Percentiles rank a stretch among this genome's conserved stretches.
Evolutionary conservation across 2,329 filamentous ascomycete genomes (phyloP).

Genomic region (Microthyrium microscopicum): DNA sequence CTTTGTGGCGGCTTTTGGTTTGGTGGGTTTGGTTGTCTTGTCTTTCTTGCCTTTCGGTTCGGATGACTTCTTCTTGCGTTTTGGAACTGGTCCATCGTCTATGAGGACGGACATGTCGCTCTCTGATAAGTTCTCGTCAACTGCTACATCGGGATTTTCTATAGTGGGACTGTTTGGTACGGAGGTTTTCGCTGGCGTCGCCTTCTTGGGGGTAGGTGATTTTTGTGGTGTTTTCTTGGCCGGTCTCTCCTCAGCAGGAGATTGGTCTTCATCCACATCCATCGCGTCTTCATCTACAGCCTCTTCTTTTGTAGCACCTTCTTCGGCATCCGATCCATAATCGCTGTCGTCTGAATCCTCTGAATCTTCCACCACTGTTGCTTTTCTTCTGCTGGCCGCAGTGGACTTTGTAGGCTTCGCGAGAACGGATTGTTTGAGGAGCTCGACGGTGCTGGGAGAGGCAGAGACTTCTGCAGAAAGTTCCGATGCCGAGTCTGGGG

Average conservation of each 20-base stretch:
- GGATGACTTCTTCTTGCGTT: slow-evolving; percentile 22
- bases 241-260: neutral
- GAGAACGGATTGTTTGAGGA: neutral
- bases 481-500: slow-evolving; percentile 9
- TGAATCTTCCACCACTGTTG: neutral
- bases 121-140: slow-evolving; percentile 26
- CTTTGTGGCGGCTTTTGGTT: slow-evolving; percentile 20
- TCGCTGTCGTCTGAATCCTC: too few relatives aligned
- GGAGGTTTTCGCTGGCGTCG: neutral
- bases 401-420: neutral
- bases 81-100: slow-evolving; percentile 53
- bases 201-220: neutral
- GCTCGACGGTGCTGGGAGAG: neutral
- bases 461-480: slow-evolving; percentile 6
- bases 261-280: slow-evolving; percentile 3
- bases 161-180: slow-evolving; percentile 1
- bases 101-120: slow-evolving; percentile 60
- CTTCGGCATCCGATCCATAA: neutral
- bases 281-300: slow-evolving; percentile 1
- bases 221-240: neutral
- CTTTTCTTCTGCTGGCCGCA: neutral
- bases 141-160: slow-evolving; percentile 2
- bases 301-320: neutral
- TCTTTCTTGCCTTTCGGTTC: slow-evolving; percentile 12
- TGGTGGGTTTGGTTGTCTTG: slow-evolving; percentile 20